Evolutionary conservation across 305 asterid genomes (phyloP).

Genomic region (Andrographis paniculata): DNA sequence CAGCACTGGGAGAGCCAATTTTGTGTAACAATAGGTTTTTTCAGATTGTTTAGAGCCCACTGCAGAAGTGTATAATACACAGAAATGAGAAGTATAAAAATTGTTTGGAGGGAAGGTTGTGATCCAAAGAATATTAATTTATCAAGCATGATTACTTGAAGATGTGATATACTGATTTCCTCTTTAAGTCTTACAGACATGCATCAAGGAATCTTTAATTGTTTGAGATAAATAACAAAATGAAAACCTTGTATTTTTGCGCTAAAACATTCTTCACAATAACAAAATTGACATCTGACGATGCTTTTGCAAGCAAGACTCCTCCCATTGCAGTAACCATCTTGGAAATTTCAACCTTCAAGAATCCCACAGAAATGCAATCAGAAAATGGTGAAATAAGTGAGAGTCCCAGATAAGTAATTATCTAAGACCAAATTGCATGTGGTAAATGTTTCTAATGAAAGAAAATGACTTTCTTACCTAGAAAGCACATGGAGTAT

Average conservation of each 20-base stretch:
- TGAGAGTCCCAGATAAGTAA: constrained; percentile 6
- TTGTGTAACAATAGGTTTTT: constrained; percentile 72
- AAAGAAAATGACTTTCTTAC: no score
- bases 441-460: neutral
- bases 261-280: constrained; percentile 85
- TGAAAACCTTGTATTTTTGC: constrained; percentile 67
- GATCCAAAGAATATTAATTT: neutral
- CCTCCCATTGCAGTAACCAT: constrained; percentile 93
- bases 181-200: constrained; percentile 2
- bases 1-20: constrained; percentile 93
- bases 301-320: constrained; percentile 51
- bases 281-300: constrained; percentile 83
- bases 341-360: constrained; percentile 66
- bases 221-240: constrained; percentile 4
- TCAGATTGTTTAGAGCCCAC: constrained; percentile 79
- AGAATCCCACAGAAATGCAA: constrained; percentile 20
- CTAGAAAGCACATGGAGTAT: no score
- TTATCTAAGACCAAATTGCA: neutral
- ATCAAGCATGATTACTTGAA: constrained; percentile 10
- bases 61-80: constrained; percentile 26
- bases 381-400: constrained; percentile 12
- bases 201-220: neutral
- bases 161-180: constrained; percentile 10
- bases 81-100: constrained; percentile 16
- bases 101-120: constrained; percentile 14